These are phyloP conservation scores for Fomitopsis palustris DNA, from an alignment of 1,284 basidiomycete species.

Conservation along the genomic window DNA sequence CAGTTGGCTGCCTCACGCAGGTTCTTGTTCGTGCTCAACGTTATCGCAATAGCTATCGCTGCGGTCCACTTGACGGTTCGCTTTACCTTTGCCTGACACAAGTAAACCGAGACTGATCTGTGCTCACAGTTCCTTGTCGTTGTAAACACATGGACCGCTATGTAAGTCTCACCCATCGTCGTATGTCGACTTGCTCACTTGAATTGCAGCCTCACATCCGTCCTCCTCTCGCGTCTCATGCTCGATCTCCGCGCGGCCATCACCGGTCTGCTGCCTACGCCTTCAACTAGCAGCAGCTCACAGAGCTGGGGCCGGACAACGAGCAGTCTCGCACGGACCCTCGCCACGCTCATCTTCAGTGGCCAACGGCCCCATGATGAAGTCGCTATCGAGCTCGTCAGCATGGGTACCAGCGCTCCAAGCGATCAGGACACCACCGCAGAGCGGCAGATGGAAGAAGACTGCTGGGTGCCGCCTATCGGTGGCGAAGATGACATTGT, in stretches of 20 bases:
- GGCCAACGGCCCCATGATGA: neutral
- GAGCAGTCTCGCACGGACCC: neutral
- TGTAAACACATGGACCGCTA: neutral
- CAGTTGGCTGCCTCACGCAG: neutral
- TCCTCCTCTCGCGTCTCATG: neutral
- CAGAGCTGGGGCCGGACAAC: neutral
- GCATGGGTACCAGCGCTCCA: neutral
- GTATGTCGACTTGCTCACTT: neutral
- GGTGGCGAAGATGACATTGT: neutral
- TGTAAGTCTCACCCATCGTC: neutral
- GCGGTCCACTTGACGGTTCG: neutral
- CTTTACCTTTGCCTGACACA: neutral
- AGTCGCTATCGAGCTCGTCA: neutral
- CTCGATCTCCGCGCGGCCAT: neutral
- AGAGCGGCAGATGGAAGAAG: neutral
- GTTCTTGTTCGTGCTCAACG: neutral
- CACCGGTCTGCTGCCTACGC: neutral
- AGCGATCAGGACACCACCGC: neutral
- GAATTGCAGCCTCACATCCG: neutral
- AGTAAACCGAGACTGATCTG: neutral
- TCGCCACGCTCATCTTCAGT: neutral
- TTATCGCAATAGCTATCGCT: neutral
- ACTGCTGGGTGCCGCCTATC: neutral
- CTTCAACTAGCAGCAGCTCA: neutral
- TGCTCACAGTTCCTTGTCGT: neutral